These are phyloP conservation scores for Pachysandra terminalis DNA, from an alignment of 164 flowering plant species.

Conservation along the genomic window DNA sequence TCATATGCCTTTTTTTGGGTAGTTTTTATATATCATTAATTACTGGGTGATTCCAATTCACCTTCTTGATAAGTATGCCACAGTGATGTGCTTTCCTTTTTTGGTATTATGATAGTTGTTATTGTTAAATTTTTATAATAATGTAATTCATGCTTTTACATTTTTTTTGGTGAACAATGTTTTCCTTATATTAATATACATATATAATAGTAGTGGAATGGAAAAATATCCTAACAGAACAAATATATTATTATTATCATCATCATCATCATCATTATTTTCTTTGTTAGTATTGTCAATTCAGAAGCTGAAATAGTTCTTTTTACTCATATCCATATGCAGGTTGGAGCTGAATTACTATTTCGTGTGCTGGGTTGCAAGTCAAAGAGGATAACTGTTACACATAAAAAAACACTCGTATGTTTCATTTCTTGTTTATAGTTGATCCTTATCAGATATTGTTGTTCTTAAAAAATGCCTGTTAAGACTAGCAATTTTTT, in stretches of 20 bases:
- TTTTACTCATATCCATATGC: constrained; percentile 10
- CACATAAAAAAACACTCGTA: constrained; percentile 96
- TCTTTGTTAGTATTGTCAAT: too few species aligned
- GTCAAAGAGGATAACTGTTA: constrained; percentile 90
- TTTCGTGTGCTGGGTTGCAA: constrained; percentile 97
- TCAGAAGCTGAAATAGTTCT: background rate
- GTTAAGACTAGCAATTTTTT: background rate
- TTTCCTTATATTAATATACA: too few species aligned
- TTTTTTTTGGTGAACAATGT: background rate
- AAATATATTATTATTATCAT: too few species aligned
- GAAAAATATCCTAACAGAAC: too few species aligned
- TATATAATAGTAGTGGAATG: too few species aligned
- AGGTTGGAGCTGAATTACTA: constrained; percentile 84
- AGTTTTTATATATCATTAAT: background rate
- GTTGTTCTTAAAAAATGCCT: background rate
- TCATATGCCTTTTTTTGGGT: background rate
- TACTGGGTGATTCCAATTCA: background rate
- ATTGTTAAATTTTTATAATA: background rate
- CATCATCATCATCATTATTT: too few species aligned
- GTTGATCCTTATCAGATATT: background rate
- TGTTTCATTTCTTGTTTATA: constrained; percentile 9
- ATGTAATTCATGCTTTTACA: background rate
- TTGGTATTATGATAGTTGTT: too few species aligned
- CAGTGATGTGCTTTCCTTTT: too few species aligned
- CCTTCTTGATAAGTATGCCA: background rate